Conservation (phyloP, 2,329 filamentous ascomycete genomes). For the Pezicula radicicola region DNA sequence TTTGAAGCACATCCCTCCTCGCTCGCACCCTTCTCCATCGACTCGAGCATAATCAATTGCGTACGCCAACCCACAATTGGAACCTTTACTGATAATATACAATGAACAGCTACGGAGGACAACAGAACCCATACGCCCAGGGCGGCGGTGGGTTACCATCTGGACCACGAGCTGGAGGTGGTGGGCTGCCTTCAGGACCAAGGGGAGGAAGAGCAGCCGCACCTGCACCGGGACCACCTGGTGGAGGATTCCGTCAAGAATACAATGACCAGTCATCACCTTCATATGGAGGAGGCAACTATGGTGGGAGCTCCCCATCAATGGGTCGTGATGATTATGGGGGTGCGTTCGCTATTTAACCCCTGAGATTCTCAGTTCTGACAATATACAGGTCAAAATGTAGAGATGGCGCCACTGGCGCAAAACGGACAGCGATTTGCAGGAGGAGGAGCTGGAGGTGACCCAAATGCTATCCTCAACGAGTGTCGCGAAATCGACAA, state of each 20-base stretch:
- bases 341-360: slow-evolving; percentile 25
- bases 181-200: slow-evolving; percentile 33
- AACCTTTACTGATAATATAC: slow-evolving; percentile 8
- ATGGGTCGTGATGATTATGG: slow-evolving; percentile 36
- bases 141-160: slow-evolving; percentile 34
- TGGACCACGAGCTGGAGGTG: slow-evolving; percentile 25
- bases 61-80: not conserved
- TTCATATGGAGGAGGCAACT: slow-evolving; percentile 20
- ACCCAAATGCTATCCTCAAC: slow-evolving; percentile 78
- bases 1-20: slow-evolving; percentile 8
- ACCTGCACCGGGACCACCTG: slow-evolving; percentile 7
- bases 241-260: slow-evolving; percentile 1
- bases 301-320: slow-evolving; percentile 37
- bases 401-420: slow-evolving; percentile 69
- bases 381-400: slow-evolving; percentile 31
- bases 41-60: not conserved
- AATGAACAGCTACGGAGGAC: slow-evolving; percentile 48
- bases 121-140: slow-evolving; percentile 58
- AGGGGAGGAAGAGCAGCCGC: slow-evolving; percentile 15
- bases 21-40: not conserved
- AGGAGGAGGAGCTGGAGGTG: slow-evolving; percentile 39
- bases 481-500: slow-evolving; percentile 79
- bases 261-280: not conserved
- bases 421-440: slow-evolving; percentile 43
- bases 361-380: not conserved